Evolutionary conservation across 768 basidiomycete genomes (phyloP), one percentile per base, ranked within the genome.

Genomic region (Punctularia strigosozonata): DNA sequence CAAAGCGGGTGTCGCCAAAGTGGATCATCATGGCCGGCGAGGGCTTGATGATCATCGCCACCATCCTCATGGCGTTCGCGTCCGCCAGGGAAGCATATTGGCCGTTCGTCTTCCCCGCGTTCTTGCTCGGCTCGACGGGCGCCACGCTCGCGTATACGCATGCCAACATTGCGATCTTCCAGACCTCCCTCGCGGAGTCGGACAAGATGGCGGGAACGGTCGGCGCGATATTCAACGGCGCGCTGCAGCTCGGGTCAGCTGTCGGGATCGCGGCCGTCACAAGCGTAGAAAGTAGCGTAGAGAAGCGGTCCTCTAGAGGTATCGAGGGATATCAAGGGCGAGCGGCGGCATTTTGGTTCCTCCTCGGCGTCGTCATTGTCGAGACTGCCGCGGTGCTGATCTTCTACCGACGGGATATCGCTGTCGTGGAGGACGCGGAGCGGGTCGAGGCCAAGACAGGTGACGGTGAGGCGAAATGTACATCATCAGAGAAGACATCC

Each of bases 141-240:
- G 45, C 50, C 2, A 62, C 60, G 43, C 41, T 69, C 24, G 47
- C 56, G 13, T 71, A 56, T 33, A 59, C 53, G 10, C 64, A 64
- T 22, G 51, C 62, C 6, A 70, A 64, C 41, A 62, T 72, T 30
- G 64, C 65, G 6, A 55, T 71, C 12, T 58, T 73, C 45, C 58
- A 53, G 31, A 56, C n/a, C n/a, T n/a, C n/a, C n/a, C n/a, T n/a
- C n/a, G n/a, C 55, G 19, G 61, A 58, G 2, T 67, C 68, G 6
- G 42, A 60, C 6, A 51, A 55, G 19, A 60, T 64, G 40, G 56
- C 68, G 6, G 70, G 71, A 12, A 63, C 61, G 3, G 59, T 69
- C 3, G 65, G 66, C n/a, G 71, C 71, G 5, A 62, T 73, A 14
- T 66, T 70, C 51, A 67, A 65, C 31, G 56, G 59, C 10, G 62